Evolutionary conservation across 176 grass and related monocot species (phyloP).

Genomic region (Oryza longistaminata): DNA sequence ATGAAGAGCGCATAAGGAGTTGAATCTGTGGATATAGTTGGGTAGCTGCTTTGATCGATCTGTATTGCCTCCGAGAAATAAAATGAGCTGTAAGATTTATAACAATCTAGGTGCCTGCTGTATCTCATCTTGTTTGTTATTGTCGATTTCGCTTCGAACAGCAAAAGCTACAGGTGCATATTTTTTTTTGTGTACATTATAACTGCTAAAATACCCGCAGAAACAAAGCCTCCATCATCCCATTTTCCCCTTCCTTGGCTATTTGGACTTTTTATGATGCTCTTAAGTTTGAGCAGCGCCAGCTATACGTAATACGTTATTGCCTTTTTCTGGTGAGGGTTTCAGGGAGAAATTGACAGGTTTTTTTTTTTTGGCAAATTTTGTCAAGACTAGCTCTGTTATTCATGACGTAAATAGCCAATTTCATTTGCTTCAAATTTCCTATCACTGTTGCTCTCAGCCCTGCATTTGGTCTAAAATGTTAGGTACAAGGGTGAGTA

Average conservation of each 20-base stretch:
- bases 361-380: neutral
- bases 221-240: neutral
- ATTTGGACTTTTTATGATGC: neutral
- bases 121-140: neutral
- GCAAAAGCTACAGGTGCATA: neutral
- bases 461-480: no score
- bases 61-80: neutral
- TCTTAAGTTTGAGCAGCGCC: neutral
- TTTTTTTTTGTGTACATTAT: neutral
- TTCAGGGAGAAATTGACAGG: neutral
- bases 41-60: conserved; percentile 5
- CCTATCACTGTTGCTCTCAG: no score
- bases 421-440: conserved; percentile 6
- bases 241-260: neutral
- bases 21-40: neutral
- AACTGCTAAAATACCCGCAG: neutral
- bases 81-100: neutral
- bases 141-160: neutral
- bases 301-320: neutral
- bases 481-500: no score
- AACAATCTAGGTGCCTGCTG: neutral
- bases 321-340: neutral
- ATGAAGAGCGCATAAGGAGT: conserved; percentile 38
- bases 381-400: neutral
- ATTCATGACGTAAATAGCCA: conserved; percentile 7